Evolutionary conservation across 2,329 filamentous ascomycete species (phyloP), one percentile per base, ranked within the genome.

Genomic region (Fusarium sp.): DNA sequence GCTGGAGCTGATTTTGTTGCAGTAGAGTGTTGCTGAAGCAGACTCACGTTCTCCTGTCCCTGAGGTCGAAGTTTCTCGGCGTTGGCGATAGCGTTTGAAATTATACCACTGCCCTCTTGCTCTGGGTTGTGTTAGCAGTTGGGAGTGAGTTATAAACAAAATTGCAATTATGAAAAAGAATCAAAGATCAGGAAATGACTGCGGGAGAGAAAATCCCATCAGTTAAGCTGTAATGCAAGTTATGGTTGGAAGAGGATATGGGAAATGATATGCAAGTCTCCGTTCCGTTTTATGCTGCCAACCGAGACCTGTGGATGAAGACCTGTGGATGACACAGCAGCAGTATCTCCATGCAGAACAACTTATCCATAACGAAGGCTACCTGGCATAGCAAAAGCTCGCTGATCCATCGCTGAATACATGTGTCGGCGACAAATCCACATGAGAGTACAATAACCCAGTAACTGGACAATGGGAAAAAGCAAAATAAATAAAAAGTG

Each of bases 51-150:
- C 78, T 95, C 93, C 78, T 94, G 91, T 17, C 91, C 92, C 74
- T 85, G 87, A 4, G 88, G 85, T 17, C 88, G 87, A 70, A 90
- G 84, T 75, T 91, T 92, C 67, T 92, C 93, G 32, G 94, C 94
- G 78, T 94, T 97, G 67, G 95, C 94, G 77, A 97, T 98, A 49
- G 95, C 95, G 74, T 89, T 92, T 30, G 94, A 97, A 71, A 98
- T 98, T 78, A 98, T 97, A 60, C 95, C 94, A 14, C 83, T 80
- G 59, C 83, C 83, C 82, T 92, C 89, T 73, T 73, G 80, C 80
- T 73, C 78, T 77, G 18, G 11, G 30, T 32, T 41, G 18, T 33
- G 50, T 75, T 57, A 77, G 72, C 62, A 40, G 17, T 15, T 15
- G 59, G 40, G 35, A 46, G 6, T n/a, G 44, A n/a, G 18, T 46